These are phyloP conservation scores for Alopecurus myosuroides DNA, from an alignment of 176 grass and related monocot genomes.

Conservation along the genomic window DNA sequence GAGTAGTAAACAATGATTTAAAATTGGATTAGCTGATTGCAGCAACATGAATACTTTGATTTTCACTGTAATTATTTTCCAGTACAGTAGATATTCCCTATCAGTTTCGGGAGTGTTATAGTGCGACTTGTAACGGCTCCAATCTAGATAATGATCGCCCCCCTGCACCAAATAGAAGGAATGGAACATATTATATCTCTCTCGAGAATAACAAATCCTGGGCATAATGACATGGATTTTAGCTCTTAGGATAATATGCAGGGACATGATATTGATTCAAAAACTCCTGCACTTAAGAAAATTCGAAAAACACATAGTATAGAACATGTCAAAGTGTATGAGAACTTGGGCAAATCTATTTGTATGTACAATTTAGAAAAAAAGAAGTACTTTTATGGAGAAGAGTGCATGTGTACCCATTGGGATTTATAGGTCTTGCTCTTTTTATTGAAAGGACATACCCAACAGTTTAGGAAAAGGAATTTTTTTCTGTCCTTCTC, in stretches of 20 bases:
- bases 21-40: neutral
- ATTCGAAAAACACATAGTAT: neutral
- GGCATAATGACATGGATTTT: neutral
- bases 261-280: neutral
- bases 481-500: neutral
- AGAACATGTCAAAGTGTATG: neutral
- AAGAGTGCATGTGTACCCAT: neutral
- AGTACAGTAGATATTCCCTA: slow-evolving; percentile 12
- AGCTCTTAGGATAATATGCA: neutral
- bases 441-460: neutral
- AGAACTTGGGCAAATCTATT: neutral
- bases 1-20: neutral
- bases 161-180: slow-evolving; percentile 4
- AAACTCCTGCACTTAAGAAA: neutral
- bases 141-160: neutral
- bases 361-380: neutral
- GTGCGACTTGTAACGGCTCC: neutral
- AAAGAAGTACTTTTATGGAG: neutral
- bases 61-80: neutral
- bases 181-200: neutral
- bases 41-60: slow-evolving; percentile 4
- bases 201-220: neutral
- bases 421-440: neutral
- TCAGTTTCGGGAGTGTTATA: neutral
- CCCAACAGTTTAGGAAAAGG: neutral